Evolutionary conservation across 1,139 yeast genomes (phyloP).

Genomic region (Protomyces arabidopsidicola): DNA sequence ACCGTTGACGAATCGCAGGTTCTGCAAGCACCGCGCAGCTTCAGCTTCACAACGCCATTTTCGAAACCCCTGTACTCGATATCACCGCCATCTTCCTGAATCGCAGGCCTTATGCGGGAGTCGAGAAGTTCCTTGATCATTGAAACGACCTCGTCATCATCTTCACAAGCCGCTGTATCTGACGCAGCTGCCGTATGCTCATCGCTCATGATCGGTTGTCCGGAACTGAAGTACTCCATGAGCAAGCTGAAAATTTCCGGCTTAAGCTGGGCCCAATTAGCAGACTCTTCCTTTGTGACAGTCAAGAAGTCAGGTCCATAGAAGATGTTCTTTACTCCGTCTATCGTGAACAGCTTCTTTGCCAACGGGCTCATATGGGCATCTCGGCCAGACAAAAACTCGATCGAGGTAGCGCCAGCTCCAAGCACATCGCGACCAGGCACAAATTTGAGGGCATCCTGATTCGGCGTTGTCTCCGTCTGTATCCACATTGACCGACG

Average conservation of each 20-base stretch:
- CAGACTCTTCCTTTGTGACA: slow-evolving; percentile 58
- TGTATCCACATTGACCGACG: slow-evolving; percentile 44
- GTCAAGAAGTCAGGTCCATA: slow-evolving; percentile 85
- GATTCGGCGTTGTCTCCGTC: slow-evolving; percentile 79
- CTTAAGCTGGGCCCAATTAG: slow-evolving; percentile 69
- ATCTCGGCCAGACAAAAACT: slow-evolving; percentile 65
- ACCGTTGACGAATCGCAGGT: slow-evolving; percentile 73
- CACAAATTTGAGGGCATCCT: slow-evolving; percentile 80
- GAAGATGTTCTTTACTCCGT: slow-evolving; percentile 73
- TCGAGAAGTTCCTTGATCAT: slow-evolving; percentile 91
- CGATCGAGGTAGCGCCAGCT: slow-evolving; percentile 45
- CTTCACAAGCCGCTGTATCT: slow-evolving; percentile 51
- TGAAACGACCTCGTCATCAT: slow-evolving; percentile 72
- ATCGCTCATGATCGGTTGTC: slow-evolving; percentile 54
- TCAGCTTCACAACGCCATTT: slow-evolving; percentile 60
- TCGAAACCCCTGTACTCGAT: slow-evolving; percentile 64
- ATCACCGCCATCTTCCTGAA: slow-evolving; percentile 60
- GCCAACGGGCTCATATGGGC: slow-evolving; percentile 81
- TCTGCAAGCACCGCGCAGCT: slow-evolving; percentile 78
- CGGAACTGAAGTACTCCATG: slow-evolving; percentile 78
- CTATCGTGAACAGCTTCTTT: slow-evolving; percentile 66
- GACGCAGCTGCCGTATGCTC: slow-evolving; percentile 51
- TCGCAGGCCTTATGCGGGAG: slow-evolving; percentile 91
- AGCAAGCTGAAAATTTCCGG: slow-evolving; percentile 83
- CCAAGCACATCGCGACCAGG: slow-evolving; percentile 60